Conservation (phyloP, 1,284 basidiomycete species). For the Vanrija humicola region DNA sequence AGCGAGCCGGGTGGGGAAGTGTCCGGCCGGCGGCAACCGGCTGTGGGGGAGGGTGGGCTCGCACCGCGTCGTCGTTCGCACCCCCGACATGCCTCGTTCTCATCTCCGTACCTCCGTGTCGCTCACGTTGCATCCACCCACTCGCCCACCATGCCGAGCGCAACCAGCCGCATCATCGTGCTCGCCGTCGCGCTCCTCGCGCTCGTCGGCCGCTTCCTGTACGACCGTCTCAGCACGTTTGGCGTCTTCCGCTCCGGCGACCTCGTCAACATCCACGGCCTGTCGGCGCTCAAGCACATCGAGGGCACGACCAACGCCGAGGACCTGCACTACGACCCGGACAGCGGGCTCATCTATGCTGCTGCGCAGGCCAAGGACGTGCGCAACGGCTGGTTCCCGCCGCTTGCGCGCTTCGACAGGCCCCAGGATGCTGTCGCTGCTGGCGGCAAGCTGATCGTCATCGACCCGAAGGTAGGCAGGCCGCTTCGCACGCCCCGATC, state of each 20-base stretch:
- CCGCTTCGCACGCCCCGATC: neutral
- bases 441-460: slow-evolving; percentile 17
- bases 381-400: slow-evolving; percentile 38
- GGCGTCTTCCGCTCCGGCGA: slow-evolving; percentile 9
- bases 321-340: slow-evolving; percentile 12
- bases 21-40: too few relatives aligned
- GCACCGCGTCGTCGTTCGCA: too few relatives aligned
- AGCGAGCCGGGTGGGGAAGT: too few relatives aligned
- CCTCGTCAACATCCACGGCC: neutral
- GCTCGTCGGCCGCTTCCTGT: slow-evolving; percentile 1
- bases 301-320: slow-evolving; percentile 13
- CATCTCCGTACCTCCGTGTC: too few relatives aligned
- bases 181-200: slow-evolving; percentile 3
- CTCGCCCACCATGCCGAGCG: slow-evolving; percentile 2
- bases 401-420: slow-evolving; percentile 16
- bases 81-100: too few relatives aligned
- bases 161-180: neutral
- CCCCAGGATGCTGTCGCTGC: slow-evolving; percentile 6
- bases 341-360: slow-evolving; percentile 9
- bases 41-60: too few relatives aligned
- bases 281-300: slow-evolving; percentile 4
- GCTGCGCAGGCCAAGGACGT: slow-evolving; percentile 9
- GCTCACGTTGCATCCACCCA: too few relatives aligned
- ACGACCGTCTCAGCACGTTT: slow-evolving; percentile 9
- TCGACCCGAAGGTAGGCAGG: slow-evolving; percentile 26